These are phyloP conservation scores for Podila horticola DNA, from an alignment of 192 early-diverging fungal genomes.

Conservation along the genomic window DNA sequence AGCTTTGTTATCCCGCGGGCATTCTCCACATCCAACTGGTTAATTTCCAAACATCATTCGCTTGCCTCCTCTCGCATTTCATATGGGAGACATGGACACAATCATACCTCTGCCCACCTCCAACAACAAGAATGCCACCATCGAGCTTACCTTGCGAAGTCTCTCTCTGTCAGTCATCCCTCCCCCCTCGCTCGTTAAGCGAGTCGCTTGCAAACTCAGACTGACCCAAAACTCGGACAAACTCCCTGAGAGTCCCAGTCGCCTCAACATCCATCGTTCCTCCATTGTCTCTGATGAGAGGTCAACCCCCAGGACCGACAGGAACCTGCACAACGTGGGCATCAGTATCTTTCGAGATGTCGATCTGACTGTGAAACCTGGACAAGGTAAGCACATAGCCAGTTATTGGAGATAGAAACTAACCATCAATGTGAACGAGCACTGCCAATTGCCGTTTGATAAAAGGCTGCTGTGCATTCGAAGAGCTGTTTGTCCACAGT, in stretches of 20 bases:
- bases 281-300: not conserved
- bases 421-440: too few species aligned
- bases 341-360: constrained; percentile 44
- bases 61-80: too few species aligned
- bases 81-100: not conserved
- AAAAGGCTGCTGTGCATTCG: too few species aligned
- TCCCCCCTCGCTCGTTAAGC: constrained; percentile 34
- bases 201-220: constrained; percentile 17
- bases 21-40: too few species aligned
- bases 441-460: too few species aligned
- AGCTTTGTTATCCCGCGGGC: too few species aligned
- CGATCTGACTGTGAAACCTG: constrained; percentile 37
- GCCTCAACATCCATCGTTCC: not conserved
- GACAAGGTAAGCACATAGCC: constrained; percentile 25
- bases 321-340: constrained; percentile 31
- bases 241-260: not conserved
- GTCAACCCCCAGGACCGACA: not conserved
- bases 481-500: too few species aligned
- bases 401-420: too few species aligned
- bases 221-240: constrained; percentile 4
- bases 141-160: constrained; percentile 33
- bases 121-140: not conserved
- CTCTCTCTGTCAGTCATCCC: constrained; percentile 49
- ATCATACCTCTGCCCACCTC: not conserved
- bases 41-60: too few species aligned